A percentile compares a stretch with the other conserved stretches of the same genome.
These are phyloP conservation scores for Coemansia erecta DNA, from an alignment of 192 early-diverging fungal genomes.

Conservation along the genomic window DNA sequence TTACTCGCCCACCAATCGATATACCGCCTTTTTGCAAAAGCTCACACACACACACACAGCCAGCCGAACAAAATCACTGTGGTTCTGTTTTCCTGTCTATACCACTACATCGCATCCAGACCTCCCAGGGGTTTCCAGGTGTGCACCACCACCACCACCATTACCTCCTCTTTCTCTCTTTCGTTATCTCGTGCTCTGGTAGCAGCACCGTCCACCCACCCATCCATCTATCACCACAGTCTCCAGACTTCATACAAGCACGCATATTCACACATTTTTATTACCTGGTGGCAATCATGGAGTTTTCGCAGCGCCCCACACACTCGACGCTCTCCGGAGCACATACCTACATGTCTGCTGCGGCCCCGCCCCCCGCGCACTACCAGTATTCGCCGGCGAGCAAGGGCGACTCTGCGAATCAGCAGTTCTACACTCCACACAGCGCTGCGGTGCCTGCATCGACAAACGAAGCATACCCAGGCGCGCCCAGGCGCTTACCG, in stretches of 20 bases:
- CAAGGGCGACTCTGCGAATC: constrained; percentile 12
- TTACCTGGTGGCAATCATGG: constrained; percentile 20
- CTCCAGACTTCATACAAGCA: too few species aligned
- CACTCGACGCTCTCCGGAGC: constrained; percentile 20
- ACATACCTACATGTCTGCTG: constrained; percentile 26
- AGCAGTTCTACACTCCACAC: constrained; percentile 14
- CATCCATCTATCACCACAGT: too few species aligned
- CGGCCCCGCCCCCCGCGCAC: constrained; percentile 23
- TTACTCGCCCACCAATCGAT: too few species aligned
- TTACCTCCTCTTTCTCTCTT: not conserved
- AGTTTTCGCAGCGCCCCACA: constrained; percentile 52
- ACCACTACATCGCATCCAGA: too few species aligned
- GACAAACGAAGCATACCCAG: constrained; percentile 15
- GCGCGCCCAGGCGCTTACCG: constrained; percentile 31
- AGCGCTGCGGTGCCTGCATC: constrained; percentile 9
- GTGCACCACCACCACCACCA: not conserved
- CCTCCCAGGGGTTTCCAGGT: too few species aligned
- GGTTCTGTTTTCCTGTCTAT: too few species aligned
- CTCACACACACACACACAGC: too few species aligned
- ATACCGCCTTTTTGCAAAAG: too few species aligned
- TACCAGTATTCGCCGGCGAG: constrained; percentile 18
- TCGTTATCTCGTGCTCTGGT: not conserved
- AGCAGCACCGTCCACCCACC: too few species aligned
- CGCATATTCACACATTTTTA: not conserved
- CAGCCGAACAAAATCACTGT: too few species aligned